Evolutionary conservation across 1,284 basidiomycete species (phyloP).

Genomic region (Apiotrichum gracile): DNA sequence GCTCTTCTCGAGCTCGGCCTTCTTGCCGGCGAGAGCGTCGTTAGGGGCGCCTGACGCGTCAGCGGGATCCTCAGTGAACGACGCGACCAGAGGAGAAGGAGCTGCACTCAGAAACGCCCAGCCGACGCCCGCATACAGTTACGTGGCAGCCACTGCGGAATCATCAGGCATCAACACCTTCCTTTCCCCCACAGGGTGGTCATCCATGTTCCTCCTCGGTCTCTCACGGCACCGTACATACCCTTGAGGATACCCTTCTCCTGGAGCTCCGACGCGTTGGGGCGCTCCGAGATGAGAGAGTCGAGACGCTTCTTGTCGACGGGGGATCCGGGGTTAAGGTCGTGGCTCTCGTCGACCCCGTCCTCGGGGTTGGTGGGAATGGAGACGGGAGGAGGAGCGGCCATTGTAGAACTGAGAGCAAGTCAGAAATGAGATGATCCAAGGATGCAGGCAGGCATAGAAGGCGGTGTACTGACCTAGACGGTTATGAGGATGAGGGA

Average conservation of each 20-base stretch:
- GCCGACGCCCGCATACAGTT: too few relatives aligned
- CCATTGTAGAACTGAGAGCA: too few relatives aligned
- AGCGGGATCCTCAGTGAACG: background rate
- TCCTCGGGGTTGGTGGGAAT: constrained; percentile 27
- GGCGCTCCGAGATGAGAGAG: constrained; percentile 55
- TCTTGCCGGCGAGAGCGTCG: constrained; percentile 64
- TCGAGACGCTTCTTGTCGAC: constrained; percentile 52
- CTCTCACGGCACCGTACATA: constrained; percentile 29
- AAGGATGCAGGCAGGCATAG: too few relatives aligned
- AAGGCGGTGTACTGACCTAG: too few relatives aligned
- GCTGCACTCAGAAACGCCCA: background rate
- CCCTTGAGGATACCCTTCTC: constrained; percentile 72
- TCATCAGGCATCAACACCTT: background rate
- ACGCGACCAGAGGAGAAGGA: too few relatives aligned
- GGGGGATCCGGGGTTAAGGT: constrained; percentile 33
- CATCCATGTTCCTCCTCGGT: background rate
- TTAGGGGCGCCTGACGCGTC: constrained; percentile 46
- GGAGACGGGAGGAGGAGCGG: constrained; percentile 14
- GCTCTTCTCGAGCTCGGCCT: constrained; percentile 59
- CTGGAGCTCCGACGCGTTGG: constrained; percentile 60
- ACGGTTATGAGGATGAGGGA: too few relatives aligned
- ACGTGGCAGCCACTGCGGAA: too few relatives aligned
- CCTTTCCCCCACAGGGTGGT: background rate
- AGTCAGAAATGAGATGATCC: too few relatives aligned
- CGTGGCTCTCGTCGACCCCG: constrained; percentile 34